Percentiles rank a stretch among this genome's conserved stretches.
Evolutionary conservation across 495 filamentous ascomycete species (phyloP).

Genomic region (Lepraria neglecta): DNA sequence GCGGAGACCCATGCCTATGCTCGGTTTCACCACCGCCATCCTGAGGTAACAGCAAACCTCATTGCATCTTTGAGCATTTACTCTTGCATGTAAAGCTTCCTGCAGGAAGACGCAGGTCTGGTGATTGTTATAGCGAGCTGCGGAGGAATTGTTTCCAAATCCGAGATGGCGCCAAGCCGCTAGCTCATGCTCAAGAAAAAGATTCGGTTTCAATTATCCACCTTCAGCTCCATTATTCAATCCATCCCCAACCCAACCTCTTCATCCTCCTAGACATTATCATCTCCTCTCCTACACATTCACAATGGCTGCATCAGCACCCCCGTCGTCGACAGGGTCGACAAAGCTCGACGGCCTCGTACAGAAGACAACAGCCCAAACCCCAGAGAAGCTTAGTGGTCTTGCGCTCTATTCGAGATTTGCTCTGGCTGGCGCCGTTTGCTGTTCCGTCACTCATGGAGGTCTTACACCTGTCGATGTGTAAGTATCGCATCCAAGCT

Average conservation of each 20-base stretch:
- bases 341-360: slow-evolving; percentile 39
- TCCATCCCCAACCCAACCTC: no score
- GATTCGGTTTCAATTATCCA: slow-evolving; percentile 1
- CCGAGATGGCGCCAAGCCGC: slow-evolving; percentile 14
- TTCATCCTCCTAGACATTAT: background rate
- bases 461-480: slow-evolving; percentile 91
- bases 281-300: slow-evolving; percentile 11
- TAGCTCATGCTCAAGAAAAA: slow-evolving; percentile 12
- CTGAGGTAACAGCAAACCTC: no score
- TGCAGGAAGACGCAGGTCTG: background rate
- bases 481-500: slow-evolving; percentile 53
- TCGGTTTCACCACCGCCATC: background rate
- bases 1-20: background rate
- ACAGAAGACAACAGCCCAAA: slow-evolving; percentile 32
- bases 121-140: background rate
- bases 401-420: slow-evolving; percentile 69
- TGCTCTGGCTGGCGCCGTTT: slow-evolving; percentile 87
- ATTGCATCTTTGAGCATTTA: background rate
- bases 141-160: background rate
- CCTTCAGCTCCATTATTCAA: background rate
- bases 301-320: slow-evolving; percentile 41
- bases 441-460: slow-evolving; percentile 92
- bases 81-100: background rate
- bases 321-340: slow-evolving; percentile 34
- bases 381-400: slow-evolving; percentile 46